phyloP scores from a whole-genome alignment of 2,329 filamentous ascomycete species.

The Fusarium abutilonis region DNA sequence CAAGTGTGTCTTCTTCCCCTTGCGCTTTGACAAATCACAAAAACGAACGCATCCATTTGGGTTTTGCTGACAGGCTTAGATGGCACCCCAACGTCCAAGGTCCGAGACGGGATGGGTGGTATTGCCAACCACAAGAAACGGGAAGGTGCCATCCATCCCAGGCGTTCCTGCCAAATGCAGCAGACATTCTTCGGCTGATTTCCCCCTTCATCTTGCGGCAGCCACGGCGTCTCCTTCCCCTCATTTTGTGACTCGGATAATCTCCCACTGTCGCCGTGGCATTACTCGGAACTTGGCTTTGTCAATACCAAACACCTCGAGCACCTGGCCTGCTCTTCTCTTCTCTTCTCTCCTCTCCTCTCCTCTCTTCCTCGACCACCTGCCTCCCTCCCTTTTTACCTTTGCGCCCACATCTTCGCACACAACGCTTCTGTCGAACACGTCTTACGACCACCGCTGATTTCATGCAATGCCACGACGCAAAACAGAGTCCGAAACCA shows the following conservation, averaged over 20 bases:
- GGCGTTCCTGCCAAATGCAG: slow-evolving; percentile 38
- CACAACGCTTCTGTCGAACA: slow-evolving; percentile 7
- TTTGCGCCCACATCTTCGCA: neutral
- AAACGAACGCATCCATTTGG: slow-evolving; percentile 24
- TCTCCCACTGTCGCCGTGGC: slow-evolving; percentile 22
- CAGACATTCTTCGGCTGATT: slow-evolving; percentile 32
- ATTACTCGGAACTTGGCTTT: slow-evolving; percentile 35
- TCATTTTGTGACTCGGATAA: slow-evolving; percentile 38
- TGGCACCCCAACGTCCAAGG: slow-evolving; percentile 26
- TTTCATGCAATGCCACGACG: slow-evolving; percentile 17
- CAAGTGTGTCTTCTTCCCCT: slow-evolving; percentile 23
- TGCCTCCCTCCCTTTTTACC: neutral
- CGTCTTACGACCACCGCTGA: slow-evolving; percentile 22
- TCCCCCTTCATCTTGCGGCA: slow-evolving; percentile 37
- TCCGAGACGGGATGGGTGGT: slow-evolving; percentile 22
- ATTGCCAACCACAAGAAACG: slow-evolving; percentile 32
- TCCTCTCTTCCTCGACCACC: neutral
- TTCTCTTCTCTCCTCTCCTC: neutral
- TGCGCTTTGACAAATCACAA: slow-evolving; percentile 38
- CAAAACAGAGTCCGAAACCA: slow-evolving; percentile 12
- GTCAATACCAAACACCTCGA: slow-evolving; percentile 13
- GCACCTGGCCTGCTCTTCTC: neutral
- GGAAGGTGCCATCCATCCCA: slow-evolving; percentile 37
- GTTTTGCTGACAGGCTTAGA: slow-evolving; percentile 32
- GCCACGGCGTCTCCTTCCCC: slow-evolving; percentile 39